Base-by-base conservation (phyloP, 2,329 filamentous ascomycete genomes). In the Alternaria panax region DNA sequence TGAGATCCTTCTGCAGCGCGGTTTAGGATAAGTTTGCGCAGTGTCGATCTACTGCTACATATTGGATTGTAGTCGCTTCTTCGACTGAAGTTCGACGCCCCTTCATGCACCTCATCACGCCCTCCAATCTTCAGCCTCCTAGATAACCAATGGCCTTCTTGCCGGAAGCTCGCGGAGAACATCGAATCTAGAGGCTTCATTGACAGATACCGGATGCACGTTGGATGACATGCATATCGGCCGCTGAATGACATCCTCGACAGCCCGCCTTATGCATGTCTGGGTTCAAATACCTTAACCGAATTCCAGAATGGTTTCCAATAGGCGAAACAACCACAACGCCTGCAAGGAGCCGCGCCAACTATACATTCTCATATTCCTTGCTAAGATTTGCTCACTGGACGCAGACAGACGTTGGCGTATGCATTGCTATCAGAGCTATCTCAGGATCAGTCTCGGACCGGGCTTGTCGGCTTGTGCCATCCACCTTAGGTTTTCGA, bases 161-260 rank as follows among this genome's bases (percentile, higher is more conserved):
- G 7, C 14, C 38, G 62, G 59, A 60, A 27, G 40, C 22, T 12
- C 16, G 51, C 43, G 40, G 53, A 40, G 6, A 25, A 18, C n/a
- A 48, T 28, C 28, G 36, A 55, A 41, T 30, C 34, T 41, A 54
- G 52, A 41, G 52, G 24, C 54, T 30, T 42, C 43, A 52, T 55
- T 28, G 47, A 54, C 7, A 28, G 28, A 62, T 60, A 69, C 68
- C 68, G 68, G 66, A 68, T 28, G 36, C 51, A 62, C 5, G 11
- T 46, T 57, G 57, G 52, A 64, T 60, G 40, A 41, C 40, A 48
- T 34, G 30, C 25, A 54, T 61, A 56, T 43, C 51, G 48, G 22
- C 48, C 41, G 32, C 52, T 59, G 45, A 47, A 48, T 61, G 58
- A 60, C 54, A 47, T 18, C 20, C 48, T 46, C 32, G 28, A 18